Conservation (phyloP, 2,329 filamentous ascomycete genomes). For the Trichoderma asperellum region DNA sequence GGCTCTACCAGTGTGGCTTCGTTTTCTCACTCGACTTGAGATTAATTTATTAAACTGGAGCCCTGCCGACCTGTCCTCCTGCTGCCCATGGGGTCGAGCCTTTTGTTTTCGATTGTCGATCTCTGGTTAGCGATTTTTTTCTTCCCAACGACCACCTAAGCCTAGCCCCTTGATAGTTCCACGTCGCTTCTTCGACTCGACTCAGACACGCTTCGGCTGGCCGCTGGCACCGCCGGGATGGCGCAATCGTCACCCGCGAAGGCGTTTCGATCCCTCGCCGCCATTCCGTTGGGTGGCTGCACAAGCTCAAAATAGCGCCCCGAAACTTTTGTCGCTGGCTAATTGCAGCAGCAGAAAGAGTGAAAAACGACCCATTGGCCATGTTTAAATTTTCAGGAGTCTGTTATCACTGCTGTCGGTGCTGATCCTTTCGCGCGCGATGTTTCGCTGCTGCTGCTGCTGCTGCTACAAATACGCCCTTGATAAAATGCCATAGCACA, state of each 20-base stretch:
- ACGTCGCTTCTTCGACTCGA: not conserved
- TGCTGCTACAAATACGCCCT: not conserved
- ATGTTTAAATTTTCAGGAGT: conserved; percentile 1
- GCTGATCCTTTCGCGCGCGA: not conserved
- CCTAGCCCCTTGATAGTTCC: not conserved
- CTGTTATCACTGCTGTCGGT: not conserved
- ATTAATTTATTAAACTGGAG: conserved; percentile 18
- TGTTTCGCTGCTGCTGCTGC: not conserved
- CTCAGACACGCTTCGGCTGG: conserved; percentile 15
- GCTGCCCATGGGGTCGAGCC: conserved; percentile 20
- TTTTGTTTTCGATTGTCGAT: conserved; percentile 10
- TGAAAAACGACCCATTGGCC: conserved; percentile 12
- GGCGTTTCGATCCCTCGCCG: conserved; percentile 26
- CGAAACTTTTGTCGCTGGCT: conserved; percentile 3
- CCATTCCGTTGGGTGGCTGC: conserved; percentile 7
- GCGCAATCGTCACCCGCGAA: conserved; percentile 29
- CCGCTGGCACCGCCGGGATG: conserved; percentile 8
- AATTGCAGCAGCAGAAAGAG: not conserved
- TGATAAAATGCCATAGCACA: not conserved
- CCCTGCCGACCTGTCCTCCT: not conserved
- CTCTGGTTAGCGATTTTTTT: not conserved
- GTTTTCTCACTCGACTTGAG: not conserved
- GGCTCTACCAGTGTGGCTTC: not conserved
- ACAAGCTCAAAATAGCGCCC: conserved; percentile 8
- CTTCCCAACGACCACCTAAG: not conserved